Conservation (phyloP, 164 flowering plant genomes). For the Liriodendron chinense region DNA sequence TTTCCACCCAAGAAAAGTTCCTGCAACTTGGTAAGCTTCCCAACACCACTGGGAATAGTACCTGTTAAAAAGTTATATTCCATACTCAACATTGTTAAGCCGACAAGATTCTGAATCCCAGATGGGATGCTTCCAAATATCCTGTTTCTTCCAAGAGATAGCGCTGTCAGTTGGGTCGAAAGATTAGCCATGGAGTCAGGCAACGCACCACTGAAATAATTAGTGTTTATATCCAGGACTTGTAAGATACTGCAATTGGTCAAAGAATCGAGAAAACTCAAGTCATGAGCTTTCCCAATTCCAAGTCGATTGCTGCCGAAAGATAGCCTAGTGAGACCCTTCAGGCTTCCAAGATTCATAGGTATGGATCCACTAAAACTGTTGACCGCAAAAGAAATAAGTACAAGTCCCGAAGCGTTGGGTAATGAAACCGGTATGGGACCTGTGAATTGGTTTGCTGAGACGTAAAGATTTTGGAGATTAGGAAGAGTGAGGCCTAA, state of each 20-base stretch:
- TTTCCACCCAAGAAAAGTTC: constrained; percentile 10
- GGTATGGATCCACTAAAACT: constrained; percentile 10
- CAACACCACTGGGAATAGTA: constrained; percentile 19
- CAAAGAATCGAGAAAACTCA: constrained; percentile 28
- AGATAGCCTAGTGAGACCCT: not conserved
- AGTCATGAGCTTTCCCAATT: constrained; percentile 12
- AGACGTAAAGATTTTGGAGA: constrained; percentile 21
- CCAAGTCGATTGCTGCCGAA: not conserved
- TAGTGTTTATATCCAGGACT: constrained; percentile 31
- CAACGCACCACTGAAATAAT: constrained; percentile 37
- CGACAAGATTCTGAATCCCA: constrained; percentile 27
- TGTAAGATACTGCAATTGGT: constrained; percentile 31
- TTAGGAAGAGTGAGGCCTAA: constrained; percentile 31
- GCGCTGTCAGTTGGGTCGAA: constrained; percentile 24
- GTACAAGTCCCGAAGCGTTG: constrained; percentile 32
- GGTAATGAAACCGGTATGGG: constrained; percentile 39
- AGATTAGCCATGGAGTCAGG: constrained; percentile 52
- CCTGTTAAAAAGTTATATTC: constrained; percentile 22
- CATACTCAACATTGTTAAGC: constrained; percentile 27
- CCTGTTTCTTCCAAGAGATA: constrained; percentile 25
- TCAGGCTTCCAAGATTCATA: not conserved
- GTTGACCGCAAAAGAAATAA: constrained; percentile 30
- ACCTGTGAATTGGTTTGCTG: constrained; percentile 40
- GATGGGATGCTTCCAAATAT: constrained; percentile 44
- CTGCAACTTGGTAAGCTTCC: constrained; percentile 22